These are phyloP conservation scores for Microsporum audouinii DNA, from an alignment of 2,329 filamentous ascomycete species.

Conservation along the genomic window DNA sequence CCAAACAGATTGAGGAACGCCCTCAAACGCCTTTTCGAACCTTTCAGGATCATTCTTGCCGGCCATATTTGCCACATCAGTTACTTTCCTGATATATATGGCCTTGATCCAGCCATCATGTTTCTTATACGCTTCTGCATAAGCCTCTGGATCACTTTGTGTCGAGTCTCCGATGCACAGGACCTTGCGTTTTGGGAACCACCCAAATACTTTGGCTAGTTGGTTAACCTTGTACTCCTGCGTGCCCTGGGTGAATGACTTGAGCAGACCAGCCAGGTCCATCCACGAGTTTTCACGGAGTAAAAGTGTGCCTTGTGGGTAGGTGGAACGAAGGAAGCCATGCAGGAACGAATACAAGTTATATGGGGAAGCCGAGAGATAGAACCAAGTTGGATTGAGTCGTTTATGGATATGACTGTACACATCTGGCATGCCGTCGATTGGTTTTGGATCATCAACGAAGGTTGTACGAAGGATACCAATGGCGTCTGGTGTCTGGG, in stretches of 20 bases:
- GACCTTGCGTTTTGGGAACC: conserved; percentile 68
- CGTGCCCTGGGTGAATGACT: conserved; percentile 67
- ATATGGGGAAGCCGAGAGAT: conserved; percentile 86
- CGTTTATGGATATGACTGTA: conserved; percentile 54
- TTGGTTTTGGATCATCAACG: conserved; percentile 57
- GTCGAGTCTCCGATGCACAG: conserved; percentile 84
- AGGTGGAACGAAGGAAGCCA: conserved; percentile 59
- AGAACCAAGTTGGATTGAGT: conserved; percentile 69
- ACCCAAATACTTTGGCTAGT: conserved; percentile 64
- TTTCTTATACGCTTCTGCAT: conserved; percentile 61
- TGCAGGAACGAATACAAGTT: conserved; percentile 83
- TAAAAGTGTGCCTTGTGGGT: conserved; percentile 66
- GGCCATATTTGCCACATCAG: conserved; percentile 60
- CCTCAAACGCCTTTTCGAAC: conserved; percentile 74
- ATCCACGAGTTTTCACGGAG: conserved; percentile 79
- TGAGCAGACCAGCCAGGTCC: conserved; percentile 67
- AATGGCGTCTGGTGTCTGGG: conserved; percentile 64
- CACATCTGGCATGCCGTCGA: conserved; percentile 72
- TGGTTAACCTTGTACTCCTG: conserved; percentile 75
- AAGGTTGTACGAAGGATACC: conserved; percentile 80
- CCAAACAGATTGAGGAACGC: conserved; percentile 60
- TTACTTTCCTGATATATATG: conserved; percentile 78
- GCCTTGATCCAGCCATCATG: conserved; percentile 66
- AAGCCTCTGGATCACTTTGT: conserved; percentile 81
- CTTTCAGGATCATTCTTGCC: conserved; percentile 62